Conservation (phyloP, 1,284 basidiomycete genomes). For the Tylopilus sp. region DNA sequence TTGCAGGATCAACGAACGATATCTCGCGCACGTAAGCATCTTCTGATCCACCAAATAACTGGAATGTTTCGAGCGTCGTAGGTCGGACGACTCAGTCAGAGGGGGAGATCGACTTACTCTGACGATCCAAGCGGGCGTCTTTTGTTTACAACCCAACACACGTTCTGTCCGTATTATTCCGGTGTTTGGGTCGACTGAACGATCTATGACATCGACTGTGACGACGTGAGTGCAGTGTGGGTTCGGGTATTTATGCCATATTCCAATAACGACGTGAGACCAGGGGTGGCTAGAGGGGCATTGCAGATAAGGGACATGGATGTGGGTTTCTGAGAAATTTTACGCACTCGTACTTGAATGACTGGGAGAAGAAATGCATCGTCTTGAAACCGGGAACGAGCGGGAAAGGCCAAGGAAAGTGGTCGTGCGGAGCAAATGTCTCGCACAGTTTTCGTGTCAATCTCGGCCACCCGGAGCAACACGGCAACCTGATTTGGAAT, state of each 20-base stretch:
- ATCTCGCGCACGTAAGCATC: conserved; percentile 94
- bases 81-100: conserved; percentile 1
- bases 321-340: background rate
- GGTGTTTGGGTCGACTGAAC: conserved; percentile 76
- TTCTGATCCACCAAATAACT: conserved; percentile 87
- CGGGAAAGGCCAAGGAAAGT: conserved; percentile 7
- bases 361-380: conserved; percentile 77
- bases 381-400: conserved; percentile 11
- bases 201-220: conserved; percentile 85
- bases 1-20: conserved; percentile 83
- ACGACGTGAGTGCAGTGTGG: conserved; percentile 89
- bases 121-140: conserved; percentile 78
- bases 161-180: conserved; percentile 88
- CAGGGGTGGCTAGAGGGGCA: conserved; percentile 67
- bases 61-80: conserved; percentile 10
- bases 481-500: conserved; percentile 15
- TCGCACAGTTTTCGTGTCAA: conserved; percentile 13
- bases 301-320: conserved; percentile 18
- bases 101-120: conserved; percentile 52
- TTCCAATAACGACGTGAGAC: conserved; percentile 82
- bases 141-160: conserved; percentile 82
- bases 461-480: conserved; percentile 16
- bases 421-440: conserved; percentile 33
- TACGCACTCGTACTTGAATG: conserved; percentile 69
- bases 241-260: conserved; percentile 97